These are phyloP conservation scores for Pulicaria dysenterica DNA, from an alignment of 129 eudicot genomes.

Conservation along the genomic window DNA sequence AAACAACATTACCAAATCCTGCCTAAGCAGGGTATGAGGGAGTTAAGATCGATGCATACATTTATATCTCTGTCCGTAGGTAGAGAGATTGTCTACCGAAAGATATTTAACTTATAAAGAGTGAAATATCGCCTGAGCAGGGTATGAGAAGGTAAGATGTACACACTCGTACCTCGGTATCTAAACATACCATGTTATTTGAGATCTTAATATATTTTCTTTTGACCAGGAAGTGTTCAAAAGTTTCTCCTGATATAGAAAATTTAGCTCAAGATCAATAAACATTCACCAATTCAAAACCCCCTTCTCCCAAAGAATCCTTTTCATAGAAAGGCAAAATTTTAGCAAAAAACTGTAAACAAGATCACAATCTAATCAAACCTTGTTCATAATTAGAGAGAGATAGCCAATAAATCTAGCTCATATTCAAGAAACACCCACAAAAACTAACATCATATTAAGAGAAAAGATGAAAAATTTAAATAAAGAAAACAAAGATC, in stretches of 20 bases:
- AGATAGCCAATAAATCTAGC: constrained; percentile 4
- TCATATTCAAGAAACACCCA: constrained; percentile 10
- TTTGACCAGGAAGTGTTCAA: constrained; percentile 20
- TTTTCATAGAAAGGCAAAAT: background rate
- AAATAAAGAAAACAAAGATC: constrained; percentile 14
- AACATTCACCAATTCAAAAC: background rate
- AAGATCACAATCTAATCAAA: constrained; percentile 9
- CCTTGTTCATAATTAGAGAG: constrained; percentile 8
- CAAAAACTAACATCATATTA: constrained; percentile 1
- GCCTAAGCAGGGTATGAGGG: too few relatives aligned
- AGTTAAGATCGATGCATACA: too few relatives aligned
- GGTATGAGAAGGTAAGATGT: too few relatives aligned
- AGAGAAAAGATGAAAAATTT: background rate
- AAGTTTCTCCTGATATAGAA: constrained; percentile 6
- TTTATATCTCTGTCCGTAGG: too few relatives aligned
- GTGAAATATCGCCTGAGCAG: too few relatives aligned
- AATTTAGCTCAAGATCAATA: constrained; percentile 2
- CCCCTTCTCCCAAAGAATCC: constrained; percentile 2
- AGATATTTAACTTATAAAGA: too few relatives aligned
- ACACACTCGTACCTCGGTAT: too few relatives aligned
- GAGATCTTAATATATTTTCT: constrained; percentile 13
- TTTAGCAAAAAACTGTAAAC: background rate
- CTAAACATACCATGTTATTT: constrained; percentile 13
- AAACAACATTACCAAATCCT: too few relatives aligned
- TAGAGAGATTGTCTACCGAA: too few relatives aligned